Base-by-base conservation (phyloP, 2,329 filamentous ascomycete species). In the Magnaporthiopsis poae region DNA sequence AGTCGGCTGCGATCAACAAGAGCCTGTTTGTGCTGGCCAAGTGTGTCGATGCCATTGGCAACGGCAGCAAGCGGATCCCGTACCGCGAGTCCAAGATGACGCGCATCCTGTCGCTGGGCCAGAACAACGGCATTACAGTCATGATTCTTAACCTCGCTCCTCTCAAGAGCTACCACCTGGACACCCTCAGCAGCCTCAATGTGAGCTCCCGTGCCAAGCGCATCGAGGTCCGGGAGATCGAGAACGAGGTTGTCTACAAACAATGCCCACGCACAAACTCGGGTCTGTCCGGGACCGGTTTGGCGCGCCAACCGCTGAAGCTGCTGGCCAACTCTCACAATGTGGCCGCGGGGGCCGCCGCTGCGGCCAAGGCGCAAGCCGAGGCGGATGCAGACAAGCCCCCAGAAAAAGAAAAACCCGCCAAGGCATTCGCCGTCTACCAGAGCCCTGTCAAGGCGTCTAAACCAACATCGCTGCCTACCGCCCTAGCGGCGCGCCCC, bases 61-160 rank as follows among this genome's bases (percentile, higher is more conserved):
- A 86, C 31, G 86, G 86, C 39, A 86, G 89, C 74, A 85, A 83
- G 71, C 86, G 94, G 46, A 94, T 98, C 73, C 94, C 95, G 0
- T 98, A 96, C 76, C 85, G 94, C 67, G 94, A 97, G 75, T 95
- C 90, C 66, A 97, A 98, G 81, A 97, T 98, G 94, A 98, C 95
- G 0, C 86, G 94, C 62, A 97, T 98, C 66, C 79, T 98, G 33
- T 94, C 90, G 0, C 79, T 98, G 11, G 94, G 94, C 2, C 94
- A 97, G 79, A 97, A 98, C 79, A 92, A 96, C 70, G 94, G 95
- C 64, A 87, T 96, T 71, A 97, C 93, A 0, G 86, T 98, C 74
- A 98, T 98, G 95, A 95, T 98, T 67, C 82, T 98, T 56, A 98
- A 98, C 73, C 84, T 98, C 2, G 91, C 94, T 0, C 93, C 95